These are phyloP conservation scores for Polygonum maritimum DNA, from an alignment of 148 eudicot species.

Conservation along the genomic window DNA sequence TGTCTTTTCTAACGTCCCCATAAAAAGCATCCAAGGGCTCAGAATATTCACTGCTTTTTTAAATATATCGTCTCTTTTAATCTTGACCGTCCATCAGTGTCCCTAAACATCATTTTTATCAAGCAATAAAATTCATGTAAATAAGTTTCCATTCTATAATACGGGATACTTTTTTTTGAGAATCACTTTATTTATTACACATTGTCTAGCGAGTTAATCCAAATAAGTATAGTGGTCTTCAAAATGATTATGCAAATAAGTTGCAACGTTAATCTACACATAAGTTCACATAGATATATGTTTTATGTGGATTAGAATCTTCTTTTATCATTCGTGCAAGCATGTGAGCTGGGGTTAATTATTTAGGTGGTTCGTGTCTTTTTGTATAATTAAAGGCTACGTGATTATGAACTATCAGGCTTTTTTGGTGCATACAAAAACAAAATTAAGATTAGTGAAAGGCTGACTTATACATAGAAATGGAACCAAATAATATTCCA, in stretches of 20 bases:
- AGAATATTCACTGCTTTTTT: not conserved
- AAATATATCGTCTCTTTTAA: not conserved
- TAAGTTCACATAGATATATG: not conserved
- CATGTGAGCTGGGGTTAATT: not conserved
- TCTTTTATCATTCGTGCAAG: not conserved
- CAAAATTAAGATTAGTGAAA: not conserved
- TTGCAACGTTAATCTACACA: not conserved
- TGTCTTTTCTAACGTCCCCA: conserved; percentile 3
- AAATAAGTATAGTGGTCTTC: too few species aligned
- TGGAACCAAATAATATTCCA: not conserved
- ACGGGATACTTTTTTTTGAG: too few species aligned
- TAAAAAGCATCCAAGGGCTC: not conserved
- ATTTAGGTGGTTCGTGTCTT: not conserved
- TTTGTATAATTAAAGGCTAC: not conserved
- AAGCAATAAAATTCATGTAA: too few species aligned
- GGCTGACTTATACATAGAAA: not conserved
- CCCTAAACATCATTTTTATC: not conserved
- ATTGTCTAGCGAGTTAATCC: too few species aligned
- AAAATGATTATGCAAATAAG: not conserved
- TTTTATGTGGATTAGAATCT: not conserved
- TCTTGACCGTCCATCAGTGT: not conserved
- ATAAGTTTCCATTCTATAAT: too few species aligned
- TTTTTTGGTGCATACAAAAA: not conserved
- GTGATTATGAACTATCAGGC: not conserved
- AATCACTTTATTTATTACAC: too few species aligned